These are phyloP conservation scores for Alternaria angustiovoidea DNA, from an alignment of 2,329 filamentous ascomycete genomes.

Conservation along the genomic window DNA sequence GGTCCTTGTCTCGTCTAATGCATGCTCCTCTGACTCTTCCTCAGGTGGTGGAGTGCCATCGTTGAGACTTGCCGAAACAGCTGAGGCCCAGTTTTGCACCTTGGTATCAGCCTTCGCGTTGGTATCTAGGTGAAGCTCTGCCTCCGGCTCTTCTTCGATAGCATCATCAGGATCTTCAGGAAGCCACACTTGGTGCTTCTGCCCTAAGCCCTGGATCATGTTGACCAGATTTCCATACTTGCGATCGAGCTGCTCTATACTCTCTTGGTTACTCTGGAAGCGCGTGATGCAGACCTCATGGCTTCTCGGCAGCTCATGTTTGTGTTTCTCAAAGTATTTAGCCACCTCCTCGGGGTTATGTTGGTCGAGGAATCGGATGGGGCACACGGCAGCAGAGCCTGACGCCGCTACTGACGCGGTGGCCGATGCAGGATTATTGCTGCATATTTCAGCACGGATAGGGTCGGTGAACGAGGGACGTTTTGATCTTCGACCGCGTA, in stretches of 20 bases:
- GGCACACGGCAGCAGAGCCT: constrained; percentile 72
- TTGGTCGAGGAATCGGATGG: constrained; percentile 90
- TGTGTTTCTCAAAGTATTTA: constrained; percentile 92
- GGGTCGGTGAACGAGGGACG: constrained; percentile 54
- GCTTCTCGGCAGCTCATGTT: constrained; percentile 91
- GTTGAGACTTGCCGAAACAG: constrained; percentile 68
- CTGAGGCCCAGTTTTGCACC: constrained; percentile 86
- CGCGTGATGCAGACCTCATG: constrained; percentile 91
- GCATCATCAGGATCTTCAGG: constrained; percentile 63
- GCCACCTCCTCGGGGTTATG: constrained; percentile 94
- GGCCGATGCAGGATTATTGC: constrained; percentile 55
- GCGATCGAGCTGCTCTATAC: constrained; percentile 86
- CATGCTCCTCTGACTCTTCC: constrained; percentile 48
- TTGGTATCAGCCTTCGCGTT: constrained; percentile 67
- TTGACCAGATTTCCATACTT: constrained; percentile 92
- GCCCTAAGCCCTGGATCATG: constrained; percentile 91
- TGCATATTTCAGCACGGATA: constrained; percentile 53
- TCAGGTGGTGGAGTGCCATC: constrained; percentile 51
- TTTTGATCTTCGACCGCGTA: constrained; percentile 49
- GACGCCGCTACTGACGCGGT: constrained; percentile 54
- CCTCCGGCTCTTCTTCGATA: constrained; percentile 57
- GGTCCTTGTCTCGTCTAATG: constrained; percentile 67
- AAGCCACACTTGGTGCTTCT: constrained; percentile 87
- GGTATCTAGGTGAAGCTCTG: constrained; percentile 53
- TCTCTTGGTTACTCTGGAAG: constrained; percentile 85